A percentile compares a stretch with the other conserved stretches of the same genome.
Conservation (phyloP, 495 filamentous ascomycete species). For the Trichoderma virens region DNA sequence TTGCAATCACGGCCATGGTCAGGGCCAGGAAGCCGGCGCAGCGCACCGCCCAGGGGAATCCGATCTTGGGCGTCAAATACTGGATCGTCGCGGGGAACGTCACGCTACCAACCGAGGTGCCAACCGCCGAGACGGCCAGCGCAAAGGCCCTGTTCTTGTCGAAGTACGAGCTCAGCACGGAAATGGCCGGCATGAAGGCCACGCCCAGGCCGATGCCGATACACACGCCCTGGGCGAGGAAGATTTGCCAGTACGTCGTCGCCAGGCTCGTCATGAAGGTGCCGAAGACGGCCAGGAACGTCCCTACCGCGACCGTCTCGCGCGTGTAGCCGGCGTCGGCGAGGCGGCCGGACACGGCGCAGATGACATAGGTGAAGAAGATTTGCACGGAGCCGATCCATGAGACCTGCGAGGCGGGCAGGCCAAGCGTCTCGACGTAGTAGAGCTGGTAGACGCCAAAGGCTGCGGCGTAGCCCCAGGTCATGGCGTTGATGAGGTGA, state of each 20-base stretch:
- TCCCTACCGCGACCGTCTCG: conserved; percentile 27
- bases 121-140: conserved; percentile 29
- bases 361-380: conserved; percentile 33
- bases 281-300: conserved; percentile 30
- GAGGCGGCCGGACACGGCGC: conserved; percentile 32
- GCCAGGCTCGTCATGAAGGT: conserved; percentile 37
- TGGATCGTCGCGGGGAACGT: conserved; percentile 35
- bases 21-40: conserved; percentile 33
- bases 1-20: conserved; percentile 22
- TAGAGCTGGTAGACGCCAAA: conserved; percentile 42
- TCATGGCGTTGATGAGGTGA: conserved; percentile 31
- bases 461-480: conserved; percentile 34
- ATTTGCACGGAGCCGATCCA: conserved; percentile 42
- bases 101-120: conserved; percentile 36
- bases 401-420: conserved; percentile 33
- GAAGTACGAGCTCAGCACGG: conserved; percentile 35
- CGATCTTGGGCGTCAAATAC: conserved; percentile 33
- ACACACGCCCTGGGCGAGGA: conserved; percentile 35
- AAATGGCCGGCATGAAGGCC: conserved; percentile 36
- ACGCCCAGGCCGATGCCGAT: conserved; percentile 36
- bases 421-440: conserved; percentile 34
- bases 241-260: conserved; percentile 35
- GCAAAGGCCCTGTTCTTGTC: conserved; percentile 27
- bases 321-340: conserved; percentile 36
- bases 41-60: conserved; percentile 39